Percentiles rank a stretch among this genome's conserved stretches.
These are phyloP conservation scores for Puccinellia tenuiflora DNA, from an alignment of 176 grass and related monocot species.

Conservation along the genomic window DNA sequence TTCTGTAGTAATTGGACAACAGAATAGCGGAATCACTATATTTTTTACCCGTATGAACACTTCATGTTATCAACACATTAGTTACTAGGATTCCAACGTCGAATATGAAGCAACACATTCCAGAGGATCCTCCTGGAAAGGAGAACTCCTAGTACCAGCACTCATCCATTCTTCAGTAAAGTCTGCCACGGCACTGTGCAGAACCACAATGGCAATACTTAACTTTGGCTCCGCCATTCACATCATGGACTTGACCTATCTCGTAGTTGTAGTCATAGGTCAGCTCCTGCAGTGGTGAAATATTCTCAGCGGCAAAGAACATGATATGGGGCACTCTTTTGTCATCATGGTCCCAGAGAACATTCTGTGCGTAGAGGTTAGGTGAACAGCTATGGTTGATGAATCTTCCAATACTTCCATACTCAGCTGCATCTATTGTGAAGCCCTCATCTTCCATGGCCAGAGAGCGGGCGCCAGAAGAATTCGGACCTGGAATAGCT, in stretches of 20 bases:
- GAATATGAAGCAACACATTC: not conserved
- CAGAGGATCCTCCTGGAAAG: not conserved
- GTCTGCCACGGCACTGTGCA: conserved; percentile 34
- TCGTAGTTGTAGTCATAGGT: conserved; percentile 69
- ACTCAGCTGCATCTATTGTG: conserved; percentile 57
- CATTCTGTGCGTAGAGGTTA: conserved; percentile 69
- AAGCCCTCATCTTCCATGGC: conserved; percentile 40
- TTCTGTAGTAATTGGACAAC: not conserved
- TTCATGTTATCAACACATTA: not conserved
- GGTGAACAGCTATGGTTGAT: conserved; percentile 82
- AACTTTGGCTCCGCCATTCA: conserved; percentile 34
- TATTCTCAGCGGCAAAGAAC: conserved; percentile 72
- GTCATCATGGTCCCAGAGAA: conserved; percentile 74
- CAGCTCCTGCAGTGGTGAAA: conserved; percentile 75
- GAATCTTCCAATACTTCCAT: conserved; percentile 72
- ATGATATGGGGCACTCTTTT: conserved; percentile 63
- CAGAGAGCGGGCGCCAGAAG: conserved; percentile 4
- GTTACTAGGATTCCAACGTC: not conserved
- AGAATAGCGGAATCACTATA: not conserved
- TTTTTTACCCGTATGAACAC: not conserved
- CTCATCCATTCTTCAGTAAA: conserved; percentile 35
- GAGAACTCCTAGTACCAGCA: not conserved
- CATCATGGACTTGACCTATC: conserved; percentile 31
- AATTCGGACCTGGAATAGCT: conserved; percentile 3
- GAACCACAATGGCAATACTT: conserved; percentile 59